These are phyloP conservation scores for Rhododendron simsii DNA, from an alignment of 148 eudicot genomes.

Conservation along the genomic window DNA sequence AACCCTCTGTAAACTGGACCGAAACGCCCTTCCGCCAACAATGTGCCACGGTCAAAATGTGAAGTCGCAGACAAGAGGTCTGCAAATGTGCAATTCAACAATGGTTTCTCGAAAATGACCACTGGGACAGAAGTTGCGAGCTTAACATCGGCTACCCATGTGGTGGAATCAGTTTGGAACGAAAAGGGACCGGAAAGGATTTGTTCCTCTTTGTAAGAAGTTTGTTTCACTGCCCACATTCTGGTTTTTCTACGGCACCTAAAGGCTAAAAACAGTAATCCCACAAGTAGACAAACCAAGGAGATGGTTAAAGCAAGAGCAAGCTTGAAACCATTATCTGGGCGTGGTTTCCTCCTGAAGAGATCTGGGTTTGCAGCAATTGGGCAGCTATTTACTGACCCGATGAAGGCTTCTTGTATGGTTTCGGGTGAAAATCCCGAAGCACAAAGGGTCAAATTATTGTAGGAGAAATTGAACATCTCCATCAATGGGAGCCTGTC, in stretches of 20 bases:
- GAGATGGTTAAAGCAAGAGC: constrained; percentile 41
- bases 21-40: constrained; percentile 61
- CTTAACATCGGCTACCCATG: constrained; percentile 72
- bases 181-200: constrained; percentile 55
- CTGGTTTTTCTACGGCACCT: constrained; percentile 42
- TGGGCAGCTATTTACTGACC: constrained; percentile 48
- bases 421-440: constrained; percentile 24
- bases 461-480: constrained; percentile 56
- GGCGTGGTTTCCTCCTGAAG: constrained; percentile 30
- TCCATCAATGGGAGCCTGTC: constrained; percentile 43
- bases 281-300: constrained; percentile 38
- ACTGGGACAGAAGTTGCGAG: constrained; percentile 52
- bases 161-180: constrained; percentile 63
- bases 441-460: constrained; percentile 49
- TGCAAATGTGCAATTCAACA: constrained; percentile 57
- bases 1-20: constrained; percentile 65
- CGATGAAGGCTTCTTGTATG: constrained; percentile 45
- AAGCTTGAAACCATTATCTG: constrained; percentile 43
- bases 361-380: constrained; percentile 56
- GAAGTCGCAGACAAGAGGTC: constrained; percentile 67
- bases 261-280: constrained; percentile 45
- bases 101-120: constrained; percentile 58
- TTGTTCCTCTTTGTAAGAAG: constrained; percentile 36
- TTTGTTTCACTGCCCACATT: constrained; percentile 51
- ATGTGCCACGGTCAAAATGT: constrained; percentile 47